These are phyloP conservation scores for Colletotrichum euphorbiae DNA, from an alignment of 2,329 filamentous ascomycete genomes.

Conservation along the genomic window DNA sequence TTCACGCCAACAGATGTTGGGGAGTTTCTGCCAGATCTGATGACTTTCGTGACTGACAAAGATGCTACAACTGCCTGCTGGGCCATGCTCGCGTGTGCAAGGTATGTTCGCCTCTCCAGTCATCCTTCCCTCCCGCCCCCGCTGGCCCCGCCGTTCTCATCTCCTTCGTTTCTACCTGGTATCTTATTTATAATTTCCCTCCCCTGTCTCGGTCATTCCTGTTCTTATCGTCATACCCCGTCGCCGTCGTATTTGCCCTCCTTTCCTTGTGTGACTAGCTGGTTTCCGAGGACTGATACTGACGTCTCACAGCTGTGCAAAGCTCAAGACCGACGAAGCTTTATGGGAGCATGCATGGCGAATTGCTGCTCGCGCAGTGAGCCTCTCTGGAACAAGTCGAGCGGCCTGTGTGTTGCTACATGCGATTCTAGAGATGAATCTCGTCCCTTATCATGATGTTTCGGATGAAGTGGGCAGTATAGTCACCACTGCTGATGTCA, in stretches of 20 bases:
- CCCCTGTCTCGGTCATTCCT: neutral
- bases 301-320: constrained; percentile 48
- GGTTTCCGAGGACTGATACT: constrained; percentile 35
- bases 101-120: constrained; percentile 62
- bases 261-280: too few species aligned
- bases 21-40: constrained; percentile 68
- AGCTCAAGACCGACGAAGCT: constrained; percentile 42
- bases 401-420: constrained; percentile 81
- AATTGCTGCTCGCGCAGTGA: constrained; percentile 75
- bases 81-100: constrained; percentile 85
- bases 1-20: constrained; percentile 64
- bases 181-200: neutral
- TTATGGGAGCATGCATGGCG: constrained; percentile 83
- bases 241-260: constrained; percentile 27
- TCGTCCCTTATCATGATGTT: constrained; percentile 76
- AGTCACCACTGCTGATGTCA: constrained; percentile 81
- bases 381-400: constrained; percentile 77
- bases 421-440: constrained; percentile 70
- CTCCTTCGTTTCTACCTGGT: neutral
- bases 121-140: neutral
- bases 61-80: constrained; percentile 76
- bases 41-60: constrained; percentile 75
- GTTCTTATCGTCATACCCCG: too few species aligned
- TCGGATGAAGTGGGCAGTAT: constrained; percentile 79
- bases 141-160: neutral